Evolutionary conservation across 805 yeast genomes (phyloP), one percentile per base, ranked within the genome.

Genomic region (Candida orba): DNA sequence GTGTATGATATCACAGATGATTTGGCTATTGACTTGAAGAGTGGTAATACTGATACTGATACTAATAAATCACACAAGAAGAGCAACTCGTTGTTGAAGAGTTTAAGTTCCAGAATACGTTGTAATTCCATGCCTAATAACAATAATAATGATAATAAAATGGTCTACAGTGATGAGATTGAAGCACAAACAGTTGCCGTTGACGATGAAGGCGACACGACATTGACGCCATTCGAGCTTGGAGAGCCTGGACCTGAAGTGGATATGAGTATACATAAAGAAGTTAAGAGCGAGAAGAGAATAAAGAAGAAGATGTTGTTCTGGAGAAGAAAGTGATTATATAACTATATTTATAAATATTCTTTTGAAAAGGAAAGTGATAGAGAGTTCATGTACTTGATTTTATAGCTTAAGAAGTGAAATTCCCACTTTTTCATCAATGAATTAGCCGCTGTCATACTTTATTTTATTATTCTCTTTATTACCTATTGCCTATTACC

Each of bases 1-100:
- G 54, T 53, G 5, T 68, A 68, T 45, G 72, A 68, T 44, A 56
- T 66, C 45, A 59, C 60, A 14, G 52, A 56, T 15, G n/a, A 31
- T n/a, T 10, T 34, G 17, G 14, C 4, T 27, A n/a, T 18, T 37
- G 17, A 6, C 29, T 33, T 18, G 29, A 17, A 17, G 15, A n/a
- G 13, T n/a, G n/a, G n/a, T n/a, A 32, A 32, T 17, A 15, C 3
- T 46, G 44, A 32, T 45, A 42, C 22, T 24, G 30, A 34, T 17
- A 17, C 17, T 24, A 8, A 29, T 6, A 39, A 47, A 29, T 27
- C 48, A 0, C 59, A 53, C 36, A 54, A 51, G 42, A 54, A 56
- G 37, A 48, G 57, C 14, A 54, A 53, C 29, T 54, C 60, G 6
- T 32, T 54, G 15, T 31, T 54, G 34, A 49, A 31, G n/a, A 46